phyloP scores from a whole-genome alignment of 2,329 filamentous ascomycete genomes.

The Canariomyces notabilis region DNA sequence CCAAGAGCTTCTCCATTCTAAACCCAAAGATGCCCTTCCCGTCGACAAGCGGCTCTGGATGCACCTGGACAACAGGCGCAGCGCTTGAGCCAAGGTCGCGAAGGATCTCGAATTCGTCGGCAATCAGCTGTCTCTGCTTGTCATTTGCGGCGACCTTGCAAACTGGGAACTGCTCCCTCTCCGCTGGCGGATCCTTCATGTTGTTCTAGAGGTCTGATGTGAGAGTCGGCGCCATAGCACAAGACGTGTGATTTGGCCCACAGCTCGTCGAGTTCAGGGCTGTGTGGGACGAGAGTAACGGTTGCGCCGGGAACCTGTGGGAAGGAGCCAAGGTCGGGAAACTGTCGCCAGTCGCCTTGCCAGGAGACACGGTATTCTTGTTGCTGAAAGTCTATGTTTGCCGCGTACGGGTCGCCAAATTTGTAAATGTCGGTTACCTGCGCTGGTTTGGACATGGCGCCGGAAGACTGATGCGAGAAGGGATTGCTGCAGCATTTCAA shows the following conservation, averaged over 20 bases:
- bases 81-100: neutral
- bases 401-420: neutral
- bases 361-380: constrained; percentile 1
- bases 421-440: neutral
- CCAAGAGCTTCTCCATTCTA: neutral
- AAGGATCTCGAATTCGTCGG: neutral
- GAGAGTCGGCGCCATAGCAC: neutral
- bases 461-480: too few species aligned
- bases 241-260: constrained; percentile 1
- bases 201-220: constrained; percentile 3
- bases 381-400: constrained; percentile 1
- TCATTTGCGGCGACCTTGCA: constrained; percentile 1
- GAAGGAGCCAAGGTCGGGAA: neutral
- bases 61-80: neutral
- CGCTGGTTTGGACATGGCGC: neutral
- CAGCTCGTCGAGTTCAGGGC: constrained; percentile 3
- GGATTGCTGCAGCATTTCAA: too few species aligned
- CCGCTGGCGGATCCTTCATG: neutral
- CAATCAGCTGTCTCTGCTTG: neutral
- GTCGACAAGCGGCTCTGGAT: neutral
- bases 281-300: neutral
- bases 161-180: neutral
- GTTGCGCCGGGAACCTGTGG: constrained; percentile 2
- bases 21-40: constrained; percentile 1
- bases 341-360: neutral